Evolutionary conservation across 257 asterid species (phyloP).

Genomic region (Cynanchum wilfordii): DNA sequence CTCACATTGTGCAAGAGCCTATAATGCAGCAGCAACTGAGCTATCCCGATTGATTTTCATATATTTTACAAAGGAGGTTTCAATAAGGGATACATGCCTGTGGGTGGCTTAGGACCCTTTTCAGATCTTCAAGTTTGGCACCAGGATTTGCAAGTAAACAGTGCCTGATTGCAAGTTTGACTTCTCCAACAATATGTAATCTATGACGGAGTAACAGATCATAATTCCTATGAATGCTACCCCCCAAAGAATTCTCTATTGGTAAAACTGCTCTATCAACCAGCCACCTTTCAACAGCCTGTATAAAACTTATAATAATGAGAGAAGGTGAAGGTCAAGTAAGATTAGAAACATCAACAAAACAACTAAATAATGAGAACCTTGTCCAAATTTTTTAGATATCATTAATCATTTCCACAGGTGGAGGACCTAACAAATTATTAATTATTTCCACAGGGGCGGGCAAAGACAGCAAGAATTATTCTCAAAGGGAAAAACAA

Average conservation of each 20-base stretch:
- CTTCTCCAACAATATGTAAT: conserved; percentile 98
- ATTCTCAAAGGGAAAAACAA: neutral
- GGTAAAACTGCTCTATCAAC: conserved; percentile 98
- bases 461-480: neutral
- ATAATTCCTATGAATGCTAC: conserved; percentile 96
- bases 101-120: conserved; percentile 97
- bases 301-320: conserved; percentile 14
- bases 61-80: neutral
- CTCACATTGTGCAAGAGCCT: conserved; percentile 99
- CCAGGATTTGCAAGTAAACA: conserved; percentile 90
- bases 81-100: conserved; percentile 49
- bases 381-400: neutral
- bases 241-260: conserved; percentile 93
- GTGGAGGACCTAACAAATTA: neutral
- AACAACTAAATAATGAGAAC: neutral
- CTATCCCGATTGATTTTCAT: neutral
- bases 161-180: conserved; percentile 81
- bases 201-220: conserved; percentile 91
- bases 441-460: neutral
- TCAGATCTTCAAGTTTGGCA: conserved; percentile 56
- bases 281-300: conserved; percentile 97
- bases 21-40: conserved; percentile 24
- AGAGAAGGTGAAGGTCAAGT: neutral
- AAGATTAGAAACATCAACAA: neutral
- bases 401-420: neutral